phyloP scores from a whole-genome alignment of 108 stramenopile species.

The Fistulifera solaris region DNA sequence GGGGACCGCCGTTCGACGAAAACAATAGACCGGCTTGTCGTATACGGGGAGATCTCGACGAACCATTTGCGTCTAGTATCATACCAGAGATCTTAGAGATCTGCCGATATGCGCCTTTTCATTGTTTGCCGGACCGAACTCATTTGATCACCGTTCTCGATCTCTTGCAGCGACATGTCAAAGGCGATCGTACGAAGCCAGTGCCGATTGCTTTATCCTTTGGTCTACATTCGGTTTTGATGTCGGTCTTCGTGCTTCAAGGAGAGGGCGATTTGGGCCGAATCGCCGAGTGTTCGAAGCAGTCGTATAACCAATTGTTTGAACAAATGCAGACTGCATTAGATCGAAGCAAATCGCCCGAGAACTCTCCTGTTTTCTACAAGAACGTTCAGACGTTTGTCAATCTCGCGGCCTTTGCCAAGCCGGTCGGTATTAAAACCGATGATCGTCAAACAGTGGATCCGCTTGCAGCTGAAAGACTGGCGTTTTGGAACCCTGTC shows the following conservation, averaged over 20 bases:
- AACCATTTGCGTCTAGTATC: not conserved
- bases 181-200: not conserved
- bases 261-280: constrained; percentile 5
- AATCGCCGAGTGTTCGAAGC: not conserved
- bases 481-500: constrained; percentile 7
- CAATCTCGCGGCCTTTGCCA: not conserved
- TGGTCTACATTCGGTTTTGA: constrained; percentile 11
- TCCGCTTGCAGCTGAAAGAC: not conserved
- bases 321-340: not conserved
- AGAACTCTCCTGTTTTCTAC: not conserved
- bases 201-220: constrained; percentile 8
- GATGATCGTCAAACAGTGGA: too few relatives aligned
- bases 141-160: not conserved
- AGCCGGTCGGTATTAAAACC: not conserved
- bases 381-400: not conserved
- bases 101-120: not conserved
- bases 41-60: constrained; percentile 4
- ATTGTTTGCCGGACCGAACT: not conserved
- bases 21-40: not conserved
- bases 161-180: not conserved
- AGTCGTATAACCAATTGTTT: constrained; percentile 6
- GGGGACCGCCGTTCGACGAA: constrained; percentile 1
- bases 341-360: not conserved
- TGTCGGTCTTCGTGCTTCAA: constrained; percentile 8
- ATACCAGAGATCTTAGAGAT: constrained; percentile 1